Evolutionary conservation across 371 early-diverging fungal genomes (phyloP), one percentile per base, ranked within the genome.

Genomic region (Mucor velutinosus): DNA sequence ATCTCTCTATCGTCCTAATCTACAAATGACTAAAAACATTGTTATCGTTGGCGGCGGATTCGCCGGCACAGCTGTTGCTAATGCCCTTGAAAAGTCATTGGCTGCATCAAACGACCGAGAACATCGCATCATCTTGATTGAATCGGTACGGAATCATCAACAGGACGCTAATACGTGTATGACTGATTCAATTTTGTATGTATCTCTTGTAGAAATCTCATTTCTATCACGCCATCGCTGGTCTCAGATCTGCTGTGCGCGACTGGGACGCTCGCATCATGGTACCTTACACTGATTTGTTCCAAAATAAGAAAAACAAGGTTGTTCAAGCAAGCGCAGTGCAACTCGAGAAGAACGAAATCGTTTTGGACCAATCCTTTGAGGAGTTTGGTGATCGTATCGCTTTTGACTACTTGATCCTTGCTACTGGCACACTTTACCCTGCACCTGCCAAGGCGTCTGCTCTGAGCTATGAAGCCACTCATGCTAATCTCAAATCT

Each of bases 11-110:
- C n/a, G n/a, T n/a, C 7, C 3, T 15, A 14, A 7, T 33, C 10
- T 33, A 33, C 15, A 19, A 29, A 57, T 57, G 57, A 29, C 33
- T 17, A 74, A 71, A 30, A 74, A 70, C 39, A 78, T 78, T 59
- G 74, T 78, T n/a, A 69, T 78, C 60, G 58, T 78, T 23, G 80
- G 80, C 45, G 80, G 77, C 57, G 77, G 80, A 3, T 80, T 73
- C 66, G 80, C 77, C 25, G 80, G 80, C 49, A 45, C 65, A 23
- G 37, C n/a, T 4, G 17, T 59, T 23, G 80, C 77, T n/a, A 41
- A 39, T 43, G 67, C 30, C 1, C 56, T 80, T 1, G 77, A 80
- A 65, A 75, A 69, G 37, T 19, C 33, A 5, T 27, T 74, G 5
- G 19, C 32, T 17, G 63, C 63, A 25, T 17, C 59, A 0, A 56